Percentiles rank a stretch among this genome's conserved stretches.
Conservation (phyloP, 2,329 filamentous ascomycete species). For the Leptographium galeiforme region DNA sequence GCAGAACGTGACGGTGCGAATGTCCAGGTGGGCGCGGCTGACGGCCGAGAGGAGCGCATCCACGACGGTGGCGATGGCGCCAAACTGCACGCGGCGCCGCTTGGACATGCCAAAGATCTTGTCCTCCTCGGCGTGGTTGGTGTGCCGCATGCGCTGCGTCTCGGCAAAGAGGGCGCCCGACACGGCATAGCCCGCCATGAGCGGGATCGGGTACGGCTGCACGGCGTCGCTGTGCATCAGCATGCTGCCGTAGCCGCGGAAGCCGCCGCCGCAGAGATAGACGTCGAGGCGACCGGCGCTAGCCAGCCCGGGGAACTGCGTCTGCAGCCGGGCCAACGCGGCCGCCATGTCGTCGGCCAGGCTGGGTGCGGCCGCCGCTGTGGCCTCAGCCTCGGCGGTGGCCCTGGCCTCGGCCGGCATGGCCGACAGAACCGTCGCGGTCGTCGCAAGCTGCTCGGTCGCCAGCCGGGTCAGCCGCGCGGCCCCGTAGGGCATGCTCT, state of each 20-base stretch:
- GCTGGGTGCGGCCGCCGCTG: constrained; percentile 34
- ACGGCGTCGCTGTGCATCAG: constrained; percentile 66
- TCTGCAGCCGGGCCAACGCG: constrained; percentile 43
- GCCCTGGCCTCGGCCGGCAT: neutral
- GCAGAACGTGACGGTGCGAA: constrained; percentile 69
- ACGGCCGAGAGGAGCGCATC: constrained; percentile 57
- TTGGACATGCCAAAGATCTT: constrained; percentile 69
- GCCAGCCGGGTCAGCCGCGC: constrained; percentile 41
- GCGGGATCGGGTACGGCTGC: constrained; percentile 68
- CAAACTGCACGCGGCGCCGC: constrained; percentile 66
- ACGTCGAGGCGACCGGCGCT: constrained; percentile 43
- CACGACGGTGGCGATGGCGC: constrained; percentile 71
- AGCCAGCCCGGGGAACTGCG: constrained; percentile 36
- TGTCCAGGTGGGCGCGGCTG: constrained; percentile 31
- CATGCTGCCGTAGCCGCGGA: constrained; percentile 81
- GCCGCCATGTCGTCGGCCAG: constrained; percentile 44
- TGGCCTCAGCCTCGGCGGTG: constrained; percentile 24
- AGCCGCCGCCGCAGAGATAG: constrained; percentile 82
- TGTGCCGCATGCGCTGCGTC: constrained; percentile 34
- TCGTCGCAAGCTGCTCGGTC: neutral
- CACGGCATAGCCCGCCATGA: constrained; percentile 67
- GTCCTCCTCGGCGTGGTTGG: constrained; percentile 34
- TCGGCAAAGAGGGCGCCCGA: constrained; percentile 44
- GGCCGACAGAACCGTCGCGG: no score
- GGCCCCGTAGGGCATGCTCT: constrained; percentile 48